Conservation (phyloP, 768 basidiomycete genomes). For the Strobilomyces confusus region DNA sequence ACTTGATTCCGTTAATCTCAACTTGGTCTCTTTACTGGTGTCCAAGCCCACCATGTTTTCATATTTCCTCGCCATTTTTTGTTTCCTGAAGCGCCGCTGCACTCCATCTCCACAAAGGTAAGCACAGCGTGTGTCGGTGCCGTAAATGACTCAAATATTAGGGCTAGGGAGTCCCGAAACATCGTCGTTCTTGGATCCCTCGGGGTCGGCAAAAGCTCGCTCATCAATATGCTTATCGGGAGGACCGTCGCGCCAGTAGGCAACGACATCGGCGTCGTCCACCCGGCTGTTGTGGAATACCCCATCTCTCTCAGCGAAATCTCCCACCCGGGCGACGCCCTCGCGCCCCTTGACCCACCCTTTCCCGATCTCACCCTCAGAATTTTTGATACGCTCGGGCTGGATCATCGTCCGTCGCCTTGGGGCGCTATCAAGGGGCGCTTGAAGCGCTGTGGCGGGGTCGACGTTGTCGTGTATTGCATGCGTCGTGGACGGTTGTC, state of each 20-base stretch:
- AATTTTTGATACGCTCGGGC: slow-evolving; percentile 18
- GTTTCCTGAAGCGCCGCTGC: neutral
- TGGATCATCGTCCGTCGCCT: slow-evolving; percentile 17
- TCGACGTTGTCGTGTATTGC: slow-evolving; percentile 33
- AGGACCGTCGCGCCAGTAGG: slow-evolving; percentile 24
- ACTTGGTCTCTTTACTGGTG: neutral
- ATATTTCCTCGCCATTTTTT: neutral
- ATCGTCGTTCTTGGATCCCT: slow-evolving; percentile 24
- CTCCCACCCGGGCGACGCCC: neutral
- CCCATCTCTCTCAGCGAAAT: slow-evolving; percentile 2
- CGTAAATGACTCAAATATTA: neutral
- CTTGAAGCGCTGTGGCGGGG: slow-evolving; percentile 13
- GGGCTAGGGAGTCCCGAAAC: slow-evolving; percentile 6
- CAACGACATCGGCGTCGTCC: slow-evolving; percentile 14
- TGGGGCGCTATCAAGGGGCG: slow-evolving; percentile 9
- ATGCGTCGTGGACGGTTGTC: slow-evolving; percentile 35
- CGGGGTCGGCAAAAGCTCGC: slow-evolving; percentile 37
- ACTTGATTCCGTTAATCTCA: neutral
- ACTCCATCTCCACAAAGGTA: slow-evolving; percentile 3
- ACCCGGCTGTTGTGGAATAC: slow-evolving; percentile 14
- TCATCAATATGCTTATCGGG: slow-evolving; percentile 37
- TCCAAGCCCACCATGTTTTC: neutral
- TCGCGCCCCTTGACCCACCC: neutral
- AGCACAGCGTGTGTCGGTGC: neutral
- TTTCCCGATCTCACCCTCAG: slow-evolving; percentile 3